These are phyloP conservation scores for Neurospora sp. DNA, from an alignment of 495 filamentous ascomycete species.

Conservation along the genomic window DNA sequence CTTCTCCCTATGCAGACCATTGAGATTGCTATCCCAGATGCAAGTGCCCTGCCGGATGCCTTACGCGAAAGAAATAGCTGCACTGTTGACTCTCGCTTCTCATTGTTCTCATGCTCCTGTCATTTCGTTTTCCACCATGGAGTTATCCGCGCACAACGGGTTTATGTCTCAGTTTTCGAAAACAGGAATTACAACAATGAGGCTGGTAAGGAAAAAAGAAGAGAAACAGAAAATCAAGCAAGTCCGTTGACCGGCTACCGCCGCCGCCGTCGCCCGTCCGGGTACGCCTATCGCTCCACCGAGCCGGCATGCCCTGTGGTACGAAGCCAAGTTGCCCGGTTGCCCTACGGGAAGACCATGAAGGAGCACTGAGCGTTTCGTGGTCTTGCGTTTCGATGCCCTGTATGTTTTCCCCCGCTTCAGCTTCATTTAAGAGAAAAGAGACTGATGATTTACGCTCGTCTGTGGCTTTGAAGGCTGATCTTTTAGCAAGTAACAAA, in stretches of 20 bases:
- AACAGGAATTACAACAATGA: not conserved
- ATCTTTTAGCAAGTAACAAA: not conserved
- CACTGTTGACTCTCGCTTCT: slow-evolving; percentile 6
- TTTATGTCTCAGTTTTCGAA: not conserved
- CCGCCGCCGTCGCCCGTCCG: not conserved
- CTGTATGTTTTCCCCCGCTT: not conserved
- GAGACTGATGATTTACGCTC: not conserved
- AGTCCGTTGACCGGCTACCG: not conserved
- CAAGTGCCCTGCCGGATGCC: slow-evolving; percentile 25
- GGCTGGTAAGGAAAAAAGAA: not conserved
- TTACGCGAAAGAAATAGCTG: slow-evolving; percentile 23
- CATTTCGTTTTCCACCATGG: not conserved
- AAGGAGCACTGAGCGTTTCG: not conserved
- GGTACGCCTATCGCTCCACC: not conserved
- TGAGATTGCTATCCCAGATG: slow-evolving; percentile 15
- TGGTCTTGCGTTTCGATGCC: not conserved
- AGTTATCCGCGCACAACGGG: not conserved
- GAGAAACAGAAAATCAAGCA: not conserved
- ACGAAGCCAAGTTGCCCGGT: not conserved
- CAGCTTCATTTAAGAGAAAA: not conserved
- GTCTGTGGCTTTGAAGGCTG: not conserved
- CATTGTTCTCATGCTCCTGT: not conserved
- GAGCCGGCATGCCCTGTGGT: not conserved
- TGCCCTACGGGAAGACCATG: not conserved
- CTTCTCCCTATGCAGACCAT: slow-evolving; percentile 15